Evolutionary conservation across 2,329 filamentous ascomycete genomes (phyloP).

Genomic region (Cercospora nicotianae): DNA sequence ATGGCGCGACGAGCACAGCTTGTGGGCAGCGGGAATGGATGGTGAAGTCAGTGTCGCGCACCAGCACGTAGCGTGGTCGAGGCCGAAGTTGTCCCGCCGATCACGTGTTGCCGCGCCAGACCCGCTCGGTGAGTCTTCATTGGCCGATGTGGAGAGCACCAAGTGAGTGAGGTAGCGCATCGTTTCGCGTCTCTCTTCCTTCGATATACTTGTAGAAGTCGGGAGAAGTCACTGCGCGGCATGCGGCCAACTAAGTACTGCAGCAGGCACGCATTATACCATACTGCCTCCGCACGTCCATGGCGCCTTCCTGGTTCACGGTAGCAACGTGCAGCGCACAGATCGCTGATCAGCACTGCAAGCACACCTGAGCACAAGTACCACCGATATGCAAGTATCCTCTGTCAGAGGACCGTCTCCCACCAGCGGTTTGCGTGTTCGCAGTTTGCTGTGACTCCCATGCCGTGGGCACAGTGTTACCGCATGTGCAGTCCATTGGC

Average conservation of each 20-base stretch:
- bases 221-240: neutral
- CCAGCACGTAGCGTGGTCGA: constrained; percentile 25
- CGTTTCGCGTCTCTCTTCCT: neutral
- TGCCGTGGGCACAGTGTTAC: neutral
- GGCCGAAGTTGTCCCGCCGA: constrained; percentile 21
- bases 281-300: neutral
- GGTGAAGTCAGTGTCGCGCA: constrained; percentile 25
- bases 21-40: constrained; percentile 4
- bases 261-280: neutral
- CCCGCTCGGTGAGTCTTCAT: neutral
- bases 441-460: neutral
- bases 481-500: neutral
- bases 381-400: neutral
- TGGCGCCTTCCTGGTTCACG: neutral
- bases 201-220: neutral
- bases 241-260: neutral
- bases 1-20: neutral
- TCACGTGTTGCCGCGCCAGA: neutral
- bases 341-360: neutral
- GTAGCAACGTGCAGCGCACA: neutral
- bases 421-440: neutral
- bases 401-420: neutral
- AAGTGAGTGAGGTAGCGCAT: neutral
- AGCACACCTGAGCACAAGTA: neutral
- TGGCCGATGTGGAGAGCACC: neutral